Conservation (phyloP, 495 filamentous ascomycete genomes). For the Podospora sp. region DNA sequence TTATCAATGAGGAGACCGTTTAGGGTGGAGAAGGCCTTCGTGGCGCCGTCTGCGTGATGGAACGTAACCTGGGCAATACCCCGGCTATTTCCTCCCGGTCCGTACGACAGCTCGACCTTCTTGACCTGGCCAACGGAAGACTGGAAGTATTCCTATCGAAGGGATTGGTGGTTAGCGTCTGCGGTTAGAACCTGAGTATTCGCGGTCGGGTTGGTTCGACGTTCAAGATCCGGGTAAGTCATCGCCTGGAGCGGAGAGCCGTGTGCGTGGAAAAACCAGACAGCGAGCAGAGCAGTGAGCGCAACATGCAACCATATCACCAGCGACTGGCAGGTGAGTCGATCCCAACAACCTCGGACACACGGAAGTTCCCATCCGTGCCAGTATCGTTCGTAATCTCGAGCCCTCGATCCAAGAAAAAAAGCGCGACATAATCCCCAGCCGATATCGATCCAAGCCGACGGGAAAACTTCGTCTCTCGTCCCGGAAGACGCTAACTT, state of each 20-base stretch:
- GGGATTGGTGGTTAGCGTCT: slow-evolving; percentile 43
- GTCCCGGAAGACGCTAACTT: slow-evolving; percentile 5
- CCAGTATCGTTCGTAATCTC: neutral
- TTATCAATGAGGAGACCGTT: slow-evolving; percentile 89
- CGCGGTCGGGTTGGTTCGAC: slow-evolving; percentile 28
- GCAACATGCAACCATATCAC: slow-evolving; percentile 23
- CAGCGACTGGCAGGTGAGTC: slow-evolving; percentile 35
- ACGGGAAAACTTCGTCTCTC: slow-evolving; percentile 10
- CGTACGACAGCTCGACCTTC: slow-evolving; percentile 84
- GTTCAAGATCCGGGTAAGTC: slow-evolving; percentile 20
- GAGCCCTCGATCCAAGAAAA: neutral
- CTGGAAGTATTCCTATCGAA: slow-evolving; percentile 89
- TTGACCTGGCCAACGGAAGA: slow-evolving; percentile 88
- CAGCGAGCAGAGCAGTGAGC: slow-evolving; percentile 46
- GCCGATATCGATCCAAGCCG: slow-evolving; percentile 16
- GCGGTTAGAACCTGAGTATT: slow-evolving; percentile 20
- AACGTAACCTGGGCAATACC: slow-evolving; percentile 77
- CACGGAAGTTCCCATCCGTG: slow-evolving; percentile 15
- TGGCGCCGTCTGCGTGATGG: slow-evolving; percentile 71
- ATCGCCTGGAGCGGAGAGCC: slow-evolving; percentile 10
- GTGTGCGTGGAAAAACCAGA: slow-evolving; percentile 15
- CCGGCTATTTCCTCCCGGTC: slow-evolving; percentile 86
- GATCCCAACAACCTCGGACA: slow-evolving; percentile 23
- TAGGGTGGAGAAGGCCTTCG: slow-evolving; percentile 75
- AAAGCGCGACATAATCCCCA: slow-evolving; percentile 10